Conservation (phyloP, 805 yeast genomes). For the Teunomyces barrocoloradensis region DNA sequence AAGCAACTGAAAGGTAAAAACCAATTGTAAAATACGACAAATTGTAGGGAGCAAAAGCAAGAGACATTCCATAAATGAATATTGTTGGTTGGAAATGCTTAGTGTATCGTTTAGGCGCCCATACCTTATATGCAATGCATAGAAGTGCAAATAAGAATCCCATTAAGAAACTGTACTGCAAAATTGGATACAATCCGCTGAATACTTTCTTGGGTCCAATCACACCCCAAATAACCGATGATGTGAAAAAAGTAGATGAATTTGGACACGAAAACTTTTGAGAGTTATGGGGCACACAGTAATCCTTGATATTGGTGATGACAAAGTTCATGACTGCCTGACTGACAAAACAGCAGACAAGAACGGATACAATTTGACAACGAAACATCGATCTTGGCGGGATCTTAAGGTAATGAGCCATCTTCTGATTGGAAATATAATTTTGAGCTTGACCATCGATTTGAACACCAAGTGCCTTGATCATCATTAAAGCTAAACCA, state of each 20-base stretch:
- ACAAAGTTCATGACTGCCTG: conserved; percentile 22
- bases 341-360: conserved; percentile 19
- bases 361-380: conserved; percentile 24
- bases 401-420: conserved; percentile 63
- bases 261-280: conserved; percentile 32
- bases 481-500: conserved; percentile 39
- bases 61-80: too few relatives aligned
- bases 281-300: conserved; percentile 17
- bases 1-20: conserved; percentile 22
- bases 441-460: conserved; percentile 56
- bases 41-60: conserved; percentile 29
- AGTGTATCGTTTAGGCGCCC: conserved; percentile 15
- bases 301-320: conserved; percentile 15
- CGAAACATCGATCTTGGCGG: conserved; percentile 61
- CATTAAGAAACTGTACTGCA: conserved; percentile 34
- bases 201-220: conserved; percentile 38
- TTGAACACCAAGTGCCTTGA: conserved; percentile 59
- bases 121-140: conserved; percentile 13
- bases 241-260: conserved; percentile 41
- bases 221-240: conserved; percentile 64
- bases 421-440: conserved; percentile 54
- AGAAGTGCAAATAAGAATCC: conserved; percentile 28
- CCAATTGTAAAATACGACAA: conserved; percentile 29
- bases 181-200: conserved; percentile 29
- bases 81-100: conserved; percentile 30